Conservation (phyloP, 148 eudicot genomes). For the Chenopodium formosanum region DNA sequence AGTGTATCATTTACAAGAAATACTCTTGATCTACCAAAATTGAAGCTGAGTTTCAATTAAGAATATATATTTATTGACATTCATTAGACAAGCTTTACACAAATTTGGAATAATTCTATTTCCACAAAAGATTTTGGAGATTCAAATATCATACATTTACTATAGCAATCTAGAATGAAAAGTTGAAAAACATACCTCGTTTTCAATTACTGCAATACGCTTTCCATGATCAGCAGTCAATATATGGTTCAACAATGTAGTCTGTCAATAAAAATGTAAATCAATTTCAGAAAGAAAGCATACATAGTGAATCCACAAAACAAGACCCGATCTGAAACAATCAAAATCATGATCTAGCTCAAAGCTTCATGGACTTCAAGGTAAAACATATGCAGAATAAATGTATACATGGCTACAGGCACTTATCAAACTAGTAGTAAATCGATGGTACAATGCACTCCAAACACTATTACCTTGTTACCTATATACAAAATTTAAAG, state of each 20-base stretch:
- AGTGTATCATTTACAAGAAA: neutral
- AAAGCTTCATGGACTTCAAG: neutral
- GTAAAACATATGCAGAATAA: neutral
- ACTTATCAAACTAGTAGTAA: too few species aligned
- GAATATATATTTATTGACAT: neutral
- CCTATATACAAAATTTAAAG: neutral
- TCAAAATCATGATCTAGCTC: neutral
- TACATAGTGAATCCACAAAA: neutral
- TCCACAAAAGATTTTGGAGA: neutral
- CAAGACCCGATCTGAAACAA: neutral
- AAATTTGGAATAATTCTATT: neutral
- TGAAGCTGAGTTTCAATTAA: neutral
- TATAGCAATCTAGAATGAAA: neutral
- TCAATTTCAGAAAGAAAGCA: neutral
- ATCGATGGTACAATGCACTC: neutral
- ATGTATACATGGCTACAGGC: too few species aligned
- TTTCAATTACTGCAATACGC: constrained; percentile 51
- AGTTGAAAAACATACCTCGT: constrained; percentile 36
- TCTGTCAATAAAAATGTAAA: constrained; percentile 48
- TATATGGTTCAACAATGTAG: constrained; percentile 66
- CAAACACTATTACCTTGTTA: neutral
- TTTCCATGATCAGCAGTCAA: constrained; percentile 55
- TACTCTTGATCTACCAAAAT: neutral
- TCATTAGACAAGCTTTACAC: neutral
- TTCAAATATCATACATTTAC: neutral